Base-by-base conservation (phyloP, 2,329 filamentous ascomycete species). In the Xylariales sp. region DNA sequence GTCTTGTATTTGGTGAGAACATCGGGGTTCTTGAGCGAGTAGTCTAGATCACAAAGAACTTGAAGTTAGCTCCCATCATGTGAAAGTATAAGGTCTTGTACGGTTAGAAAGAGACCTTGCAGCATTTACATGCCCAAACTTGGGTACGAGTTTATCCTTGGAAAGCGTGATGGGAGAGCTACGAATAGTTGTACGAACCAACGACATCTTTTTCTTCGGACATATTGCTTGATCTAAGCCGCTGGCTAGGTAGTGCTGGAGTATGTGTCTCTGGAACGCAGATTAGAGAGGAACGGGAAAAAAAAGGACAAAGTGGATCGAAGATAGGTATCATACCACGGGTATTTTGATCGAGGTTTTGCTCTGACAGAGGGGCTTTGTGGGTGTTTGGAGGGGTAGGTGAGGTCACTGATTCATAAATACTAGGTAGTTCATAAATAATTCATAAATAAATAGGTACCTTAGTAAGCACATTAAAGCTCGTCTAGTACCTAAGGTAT, bases 1-100 rank as follows among this genome's bases (percentile, higher is more conserved):
- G 92, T 94, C 90, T 97, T 98, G 89, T 98, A 98, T 88, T 98
- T 99, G 84, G 96, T 98, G 77, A 99, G 88, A 77, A 94, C 97
- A 81, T 97, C 93, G 70, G 93, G 93, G 86, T 97, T 96, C 82
- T 90, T 93, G 81, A 97, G 89, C 75, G 92, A 88, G 85, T 97
- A 94, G 81, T 97, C 93, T 97, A 75, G n/a, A 39, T n/a, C 36
- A 55, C 9, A 54, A 46, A 52, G 34, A 53, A 60, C 23, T 16
- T 18, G 43, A 66, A 62, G 62, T 76, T 64, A 75, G 75, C 23
- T 69, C 58, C 36, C 41, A 30, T 32, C n/a, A 36, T 55, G 18
- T 58, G 28, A 16, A 16, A 12, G 30, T 18, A 28, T 28, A 34
- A 10, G 34, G 32, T 41, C 23, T 16, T 4, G 48, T 41, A 34